phyloP scores from a whole-genome alignment of 1,284 basidiomycete species.

The Pseudozyma tsukubaensis region DNA sequence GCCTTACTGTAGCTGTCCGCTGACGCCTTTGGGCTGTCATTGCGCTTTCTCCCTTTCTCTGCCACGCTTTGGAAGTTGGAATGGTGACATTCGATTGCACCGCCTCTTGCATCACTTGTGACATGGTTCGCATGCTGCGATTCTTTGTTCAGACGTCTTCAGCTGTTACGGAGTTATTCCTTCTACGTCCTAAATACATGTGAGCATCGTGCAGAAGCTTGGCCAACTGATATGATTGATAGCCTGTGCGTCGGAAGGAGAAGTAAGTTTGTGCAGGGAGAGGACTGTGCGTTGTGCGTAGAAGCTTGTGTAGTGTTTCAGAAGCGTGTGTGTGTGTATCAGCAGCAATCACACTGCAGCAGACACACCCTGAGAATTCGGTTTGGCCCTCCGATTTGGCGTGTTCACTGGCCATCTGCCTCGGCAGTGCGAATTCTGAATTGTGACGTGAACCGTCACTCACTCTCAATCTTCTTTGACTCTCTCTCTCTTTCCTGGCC shows the following conservation, averaged over 20 bases:
- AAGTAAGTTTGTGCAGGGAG: background rate
- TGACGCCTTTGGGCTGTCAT: conserved; percentile 1
- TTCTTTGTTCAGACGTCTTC: too few species aligned
- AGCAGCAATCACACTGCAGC: background rate
- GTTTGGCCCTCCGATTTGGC: conserved; percentile 16
- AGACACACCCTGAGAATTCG: background rate
- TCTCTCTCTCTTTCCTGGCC: conserved; percentile 2
- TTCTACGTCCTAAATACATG: too few species aligned
- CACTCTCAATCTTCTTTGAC: conserved; percentile 8
- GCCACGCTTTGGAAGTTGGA: background rate
- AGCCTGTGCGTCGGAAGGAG: background rate
- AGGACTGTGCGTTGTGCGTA: conserved; percentile 13
- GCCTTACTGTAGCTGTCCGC: conserved; percentile 3
- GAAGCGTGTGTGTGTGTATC: background rate
- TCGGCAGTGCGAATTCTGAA: background rate
- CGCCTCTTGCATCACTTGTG: too few species aligned
- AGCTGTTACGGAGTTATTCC: too few species aligned
- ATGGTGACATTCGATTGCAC: too few species aligned
- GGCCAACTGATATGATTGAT: too few species aligned
- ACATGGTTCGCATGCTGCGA: too few species aligned
- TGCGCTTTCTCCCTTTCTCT: background rate
- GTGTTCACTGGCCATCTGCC: conserved; percentile 14
- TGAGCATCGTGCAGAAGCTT: too few species aligned
- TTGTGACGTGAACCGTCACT: conserved; percentile 6
- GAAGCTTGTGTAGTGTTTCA: background rate